Evolutionary conservation across 805 yeast species (phyloP).

Genomic region (Candida yuanshanica): DNA sequence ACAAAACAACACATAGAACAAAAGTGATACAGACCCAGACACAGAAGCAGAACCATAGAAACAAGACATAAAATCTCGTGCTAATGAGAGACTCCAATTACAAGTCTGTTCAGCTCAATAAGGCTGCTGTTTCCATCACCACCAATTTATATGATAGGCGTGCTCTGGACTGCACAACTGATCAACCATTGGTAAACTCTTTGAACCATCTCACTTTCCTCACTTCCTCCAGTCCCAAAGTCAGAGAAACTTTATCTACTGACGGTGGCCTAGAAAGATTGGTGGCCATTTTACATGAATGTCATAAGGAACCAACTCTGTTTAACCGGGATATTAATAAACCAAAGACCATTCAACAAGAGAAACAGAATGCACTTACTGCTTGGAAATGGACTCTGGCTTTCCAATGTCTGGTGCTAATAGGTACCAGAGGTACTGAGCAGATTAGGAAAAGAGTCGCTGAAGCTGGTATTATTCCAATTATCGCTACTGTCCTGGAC

Average conservation of each 20-base stretch:
- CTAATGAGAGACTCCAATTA: constrained; percentile 87
- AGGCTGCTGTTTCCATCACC: constrained; percentile 90
- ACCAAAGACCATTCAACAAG: constrained; percentile 24
- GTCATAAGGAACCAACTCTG: constrained; percentile 27
- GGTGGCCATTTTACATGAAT: constrained; percentile 79
- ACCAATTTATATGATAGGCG: constrained; percentile 86
- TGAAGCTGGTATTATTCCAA: constrained; percentile 86
- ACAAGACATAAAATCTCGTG: neutral
- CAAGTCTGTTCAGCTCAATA: constrained; percentile 68
- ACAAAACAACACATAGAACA: too few species aligned
- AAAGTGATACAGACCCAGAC: neutral
- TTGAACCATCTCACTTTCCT: constrained; percentile 84
- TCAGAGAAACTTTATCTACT: constrained; percentile 78
- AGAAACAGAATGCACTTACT: constrained; percentile 43
- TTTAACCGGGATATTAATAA: neutral
- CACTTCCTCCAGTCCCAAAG: constrained; percentile 80
- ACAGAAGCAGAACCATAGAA: too few species aligned
- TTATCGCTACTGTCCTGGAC: constrained; percentile 87
- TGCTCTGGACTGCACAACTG: constrained; percentile 86
- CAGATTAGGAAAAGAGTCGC: constrained; percentile 78
- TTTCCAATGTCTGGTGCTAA: constrained; percentile 83
- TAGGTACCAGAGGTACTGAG: constrained; percentile 93
- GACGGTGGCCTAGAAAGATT: constrained; percentile 93
- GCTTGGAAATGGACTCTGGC: constrained; percentile 98
- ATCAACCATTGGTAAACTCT: constrained; percentile 86